These are phyloP conservation scores for Infundibulicybe gibba DNA, from an alignment of 768 basidiomycete species.

Conservation along the genomic window DNA sequence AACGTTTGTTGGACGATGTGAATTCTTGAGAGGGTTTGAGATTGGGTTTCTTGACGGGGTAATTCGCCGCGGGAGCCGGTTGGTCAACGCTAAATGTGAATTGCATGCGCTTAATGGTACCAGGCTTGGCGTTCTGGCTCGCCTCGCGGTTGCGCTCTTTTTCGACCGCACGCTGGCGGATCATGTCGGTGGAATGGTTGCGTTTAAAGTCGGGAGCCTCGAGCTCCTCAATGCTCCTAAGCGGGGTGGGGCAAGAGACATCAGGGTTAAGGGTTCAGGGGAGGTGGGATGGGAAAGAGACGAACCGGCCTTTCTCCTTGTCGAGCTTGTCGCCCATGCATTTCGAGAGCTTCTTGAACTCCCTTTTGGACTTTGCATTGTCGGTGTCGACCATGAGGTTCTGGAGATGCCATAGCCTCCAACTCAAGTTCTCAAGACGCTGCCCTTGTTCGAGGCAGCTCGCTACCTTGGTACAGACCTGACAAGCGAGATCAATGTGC, in stretches of 20 bases:
- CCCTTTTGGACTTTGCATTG: slow-evolving; percentile 84
- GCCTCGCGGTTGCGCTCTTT: slow-evolving; percentile 79
- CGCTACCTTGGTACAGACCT: slow-evolving; percentile 91
- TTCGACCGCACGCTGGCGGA: slow-evolving; percentile 77
- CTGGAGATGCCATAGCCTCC: slow-evolving; percentile 92
- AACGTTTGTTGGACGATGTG: slow-evolving; percentile 33
- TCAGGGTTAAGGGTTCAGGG: slow-evolving; percentile 31
- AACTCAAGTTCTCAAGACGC: slow-evolving; percentile 87
- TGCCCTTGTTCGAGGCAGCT: slow-evolving; percentile 89
- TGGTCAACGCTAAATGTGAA: slow-evolving; percentile 87
- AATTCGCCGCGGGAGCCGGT: slow-evolving; percentile 44
- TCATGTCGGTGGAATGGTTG: slow-evolving; percentile 75
- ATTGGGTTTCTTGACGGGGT: slow-evolving; percentile 60
- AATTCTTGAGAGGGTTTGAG: slow-evolving; percentile 64
- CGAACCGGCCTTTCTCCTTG: slow-evolving; percentile 88
- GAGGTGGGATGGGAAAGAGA: slow-evolving; percentile 11
- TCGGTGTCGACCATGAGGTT: slow-evolving; percentile 89
- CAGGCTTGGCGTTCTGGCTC: slow-evolving; percentile 56
- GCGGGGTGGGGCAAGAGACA: slow-evolving; percentile 9
- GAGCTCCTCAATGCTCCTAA: slow-evolving; percentile 80
- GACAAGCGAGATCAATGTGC: slow-evolving; percentile 1
- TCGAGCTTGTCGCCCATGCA: slow-evolving; percentile 90
- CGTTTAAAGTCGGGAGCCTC: slow-evolving; percentile 80
- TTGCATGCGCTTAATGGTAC: slow-evolving; percentile 84
- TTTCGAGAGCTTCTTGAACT: slow-evolving; percentile 87